Base-by-base conservation (phyloP, 257 asterid species). In the Thymus quinquecostatus region DNA sequence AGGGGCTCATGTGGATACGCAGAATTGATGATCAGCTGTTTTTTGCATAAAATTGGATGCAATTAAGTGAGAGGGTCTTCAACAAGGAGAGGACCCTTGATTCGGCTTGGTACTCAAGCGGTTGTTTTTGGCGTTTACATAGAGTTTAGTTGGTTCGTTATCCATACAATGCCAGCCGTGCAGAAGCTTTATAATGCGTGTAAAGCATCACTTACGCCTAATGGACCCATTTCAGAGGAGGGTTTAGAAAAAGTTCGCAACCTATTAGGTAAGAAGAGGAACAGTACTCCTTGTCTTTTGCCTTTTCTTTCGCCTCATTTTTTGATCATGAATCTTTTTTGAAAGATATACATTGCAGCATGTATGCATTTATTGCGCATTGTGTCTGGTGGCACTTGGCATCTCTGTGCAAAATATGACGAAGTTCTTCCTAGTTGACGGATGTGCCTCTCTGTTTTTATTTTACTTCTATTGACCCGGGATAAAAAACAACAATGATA, bases 181-280 rank as follows among this genome's bases (percentile, higher is more conserved):
- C 99, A 95, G 89, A 95, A 87, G 91, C 99, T 95, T 65, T 95
- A 95, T 77, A 95, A 95, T 41, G 87, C 98, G 54, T 95, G 99
- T 82, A 92, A 81, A 85, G 96, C 82, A 48, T 88, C 97, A 0
- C 94, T 95, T 71, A 82, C 92, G 54, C 84, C 96, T n/a, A 82
- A 81, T 78, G 99, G 98, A 73, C 99, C 99, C 9, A 72, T 88
- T 68, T 95, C 99, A 1, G 98, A 95, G 69, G 99, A 95, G 54
- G 96, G 89, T 50, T 84, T 92, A 43, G 98, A 88, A 71, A 95
- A 88, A 83, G 89, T 89, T 53, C 92, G 96, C 63, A 82, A 85
- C 80, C 71, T 89, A 63, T 84, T 95, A 88, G 99, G 99, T 95
- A 87, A 79, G 82, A 66, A 34, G 70, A 66, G 28, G 14, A 41